Base-by-base conservation (phyloP, 2,329 filamentous ascomycete species). In the Fonsecaea pugnacius region DNA sequence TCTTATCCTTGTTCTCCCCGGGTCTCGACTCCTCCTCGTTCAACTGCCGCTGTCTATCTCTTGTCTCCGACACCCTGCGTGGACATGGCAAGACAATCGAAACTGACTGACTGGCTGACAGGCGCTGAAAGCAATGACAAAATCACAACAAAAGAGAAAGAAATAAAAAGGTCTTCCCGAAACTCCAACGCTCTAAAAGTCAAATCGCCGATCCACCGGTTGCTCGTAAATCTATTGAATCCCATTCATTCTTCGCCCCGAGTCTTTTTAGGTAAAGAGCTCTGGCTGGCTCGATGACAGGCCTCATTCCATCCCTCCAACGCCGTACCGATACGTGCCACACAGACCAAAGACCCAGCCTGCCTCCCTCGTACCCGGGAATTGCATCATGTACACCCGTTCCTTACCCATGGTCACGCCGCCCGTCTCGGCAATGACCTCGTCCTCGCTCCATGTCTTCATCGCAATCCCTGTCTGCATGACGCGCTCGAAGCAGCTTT, bases 391-490 rank as follows among this genome's bases (percentile, higher is more conserved):
- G 73, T 87, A 90, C 10, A 88, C 82, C 66, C 79, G 83, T 48
- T 83, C 84, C 66, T 79, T 81, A 32, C 82, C 84, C 35, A 81
- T 82, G 4, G 86, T 84, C 36, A 88, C 87, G 30, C 86, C 87
- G 3, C 82, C 83, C 58, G 83, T 79, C 33, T 80, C 80, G 0
- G 85, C 82, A 56, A 82, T 76, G 27, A 85, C 85, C 67, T 88
- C 85, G 55, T 87, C 87, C 70, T 91, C 88, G 75, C 95, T 90
- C 87, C 92, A 95, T 38, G 97, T 89, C 69, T 90, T 93, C 62
- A 96, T 88, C 1, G 95, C 91, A 72, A 97, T 94, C 53, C 93
- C 93, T 36, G 91, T 90, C 69, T 90, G 87, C 4, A 91, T 93
- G 65, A 96, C 87, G 18, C 91, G 83, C 70, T 93, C 90, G 77